Base-by-base conservation (phyloP, 1,284 basidiomycete species). In the Agaricales sp. region DNA sequence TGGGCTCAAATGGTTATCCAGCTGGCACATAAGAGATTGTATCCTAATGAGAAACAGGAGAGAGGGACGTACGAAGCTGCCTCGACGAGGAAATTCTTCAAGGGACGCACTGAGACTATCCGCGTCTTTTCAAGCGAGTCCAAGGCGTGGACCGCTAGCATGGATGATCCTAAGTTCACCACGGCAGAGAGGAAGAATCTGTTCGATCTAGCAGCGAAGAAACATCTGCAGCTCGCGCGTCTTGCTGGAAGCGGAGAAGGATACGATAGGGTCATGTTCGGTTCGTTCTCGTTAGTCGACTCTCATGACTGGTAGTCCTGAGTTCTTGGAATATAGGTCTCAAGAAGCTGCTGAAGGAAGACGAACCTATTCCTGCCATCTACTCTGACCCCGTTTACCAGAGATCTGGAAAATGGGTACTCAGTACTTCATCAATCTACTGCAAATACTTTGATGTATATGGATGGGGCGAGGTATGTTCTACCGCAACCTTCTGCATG, bases 1-100 rank as follows among this genome's bases (percentile, higher is more conserved):
- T 95, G 91, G 90, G 80, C 86, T 23, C 92, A 95, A 68, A 84
- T 94, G 78, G 67, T 87, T 55, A 74, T 94, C 51, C 92, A 95
- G 64, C 70, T 95, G 45, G 92, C 91, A 3, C 92, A 91, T 62
- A 78, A 71, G 53, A 76, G 89, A 4, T 71, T 92, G 47, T 65
- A 82, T 30, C 70, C 70, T 14, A 57, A 58, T 2, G 59, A 66
- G 43, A 65, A 66, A 57, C 63, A 72, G 55, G 65, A 61, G 50
- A 74, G 82, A 4, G 85, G 76, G 2, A 92, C 92, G 18, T 95
- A 95, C 63, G 92, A 95, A 65, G 86, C 91, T 48, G 92, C 92
- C 16, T 83, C 87, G 55, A 91, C 88, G 19, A 74, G 92, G 22
- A 77, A 75, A 61, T 95, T 89, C 66, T 76, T 78, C 64, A 90